Percentiles rank a stretch among this genome's conserved stretches.
Evolutionary conservation across 2,329 filamentous ascomycete species (phyloP).

Genomic region (Chrysoporthe austroafricana): DNA sequence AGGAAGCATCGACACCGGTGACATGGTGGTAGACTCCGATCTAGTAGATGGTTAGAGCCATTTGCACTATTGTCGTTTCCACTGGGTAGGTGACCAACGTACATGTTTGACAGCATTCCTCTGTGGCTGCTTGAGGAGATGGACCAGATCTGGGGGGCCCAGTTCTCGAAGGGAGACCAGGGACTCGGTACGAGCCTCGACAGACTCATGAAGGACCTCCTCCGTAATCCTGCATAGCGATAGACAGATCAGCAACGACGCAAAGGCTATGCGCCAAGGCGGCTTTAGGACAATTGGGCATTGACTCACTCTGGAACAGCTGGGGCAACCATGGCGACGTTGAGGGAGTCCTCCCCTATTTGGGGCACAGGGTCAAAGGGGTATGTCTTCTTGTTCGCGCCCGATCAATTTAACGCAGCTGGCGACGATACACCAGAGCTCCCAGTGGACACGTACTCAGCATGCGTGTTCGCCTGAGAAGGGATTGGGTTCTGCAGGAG

Average conservation of each 20-base stretch:
- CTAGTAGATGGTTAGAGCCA: conserved; percentile 48
- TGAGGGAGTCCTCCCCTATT: conserved; percentile 19
- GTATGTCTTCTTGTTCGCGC: conserved; percentile 21
- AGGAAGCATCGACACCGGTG: conserved; percentile 94
- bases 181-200: conserved; percentile 90
- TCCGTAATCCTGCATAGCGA: conserved; percentile 75
- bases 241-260: conserved; percentile 33
- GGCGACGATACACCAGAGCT: conserved; percentile 4
- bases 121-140: conserved; percentile 78
- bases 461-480: conserved; percentile 15
- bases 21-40: conserved; percentile 97
- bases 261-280: conserved; percentile 13
- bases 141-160: conserved; percentile 92
- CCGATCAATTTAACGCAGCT: conserved; percentile 17
- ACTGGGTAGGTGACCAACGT: conserved; percentile 23
- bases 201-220: conserved; percentile 86
- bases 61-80: not conserved
- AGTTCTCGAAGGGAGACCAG: conserved; percentile 86
- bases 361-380: conserved; percentile 18
- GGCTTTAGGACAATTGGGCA: conserved; percentile 16
- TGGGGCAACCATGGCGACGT: conserved; percentile 68
- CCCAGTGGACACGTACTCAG: conserved; percentile 25
- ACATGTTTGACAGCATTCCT: conserved; percentile 63
- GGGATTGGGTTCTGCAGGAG: not conserved
- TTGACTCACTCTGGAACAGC: conserved; percentile 72